phyloP scores from a whole-genome alignment of 2,329 filamentous ascomycete genomes.

The Cladosporium oxysporum region DNA sequence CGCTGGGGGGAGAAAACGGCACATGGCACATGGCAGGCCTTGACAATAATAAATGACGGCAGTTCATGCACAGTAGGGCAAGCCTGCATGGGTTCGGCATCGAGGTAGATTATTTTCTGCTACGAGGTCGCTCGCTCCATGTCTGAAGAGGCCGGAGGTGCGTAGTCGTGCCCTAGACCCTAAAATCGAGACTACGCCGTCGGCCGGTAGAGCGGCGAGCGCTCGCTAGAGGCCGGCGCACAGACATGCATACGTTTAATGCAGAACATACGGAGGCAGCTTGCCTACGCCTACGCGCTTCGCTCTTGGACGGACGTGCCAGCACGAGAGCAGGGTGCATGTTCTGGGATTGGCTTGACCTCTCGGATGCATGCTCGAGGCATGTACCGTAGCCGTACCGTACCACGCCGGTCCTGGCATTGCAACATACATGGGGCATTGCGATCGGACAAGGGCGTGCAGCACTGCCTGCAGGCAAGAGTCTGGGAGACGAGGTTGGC shows the following conservation, averaged over 20 bases:
- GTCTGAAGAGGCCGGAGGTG: background rate
- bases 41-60: background rate
- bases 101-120: slow-evolving; percentile 1
- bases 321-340: background rate
- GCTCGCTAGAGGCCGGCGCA: background rate
- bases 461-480: background rate
- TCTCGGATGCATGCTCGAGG: background rate
- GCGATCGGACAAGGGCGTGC: background rate
- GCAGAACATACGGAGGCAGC: slow-evolving; percentile 9
- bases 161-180: slow-evolving; percentile 1
- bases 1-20: background rate
- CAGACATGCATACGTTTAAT: background rate
- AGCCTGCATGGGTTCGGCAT: slow-evolving; percentile 3
- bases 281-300: slow-evolving; percentile 1
- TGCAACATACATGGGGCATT: slow-evolving; percentile 7
- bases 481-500: background rate
- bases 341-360: background rate
- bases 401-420: background rate
- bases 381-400: background rate
- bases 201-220: background rate
- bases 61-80: background rate
- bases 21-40: background rate
- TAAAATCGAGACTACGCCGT: slow-evolving; percentile 1
- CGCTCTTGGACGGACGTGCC: background rate
- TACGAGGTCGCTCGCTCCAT: background rate